phyloP scores from a whole-genome alignment of 1,284 basidiomycete species.

The Irpex sp. region DNA sequence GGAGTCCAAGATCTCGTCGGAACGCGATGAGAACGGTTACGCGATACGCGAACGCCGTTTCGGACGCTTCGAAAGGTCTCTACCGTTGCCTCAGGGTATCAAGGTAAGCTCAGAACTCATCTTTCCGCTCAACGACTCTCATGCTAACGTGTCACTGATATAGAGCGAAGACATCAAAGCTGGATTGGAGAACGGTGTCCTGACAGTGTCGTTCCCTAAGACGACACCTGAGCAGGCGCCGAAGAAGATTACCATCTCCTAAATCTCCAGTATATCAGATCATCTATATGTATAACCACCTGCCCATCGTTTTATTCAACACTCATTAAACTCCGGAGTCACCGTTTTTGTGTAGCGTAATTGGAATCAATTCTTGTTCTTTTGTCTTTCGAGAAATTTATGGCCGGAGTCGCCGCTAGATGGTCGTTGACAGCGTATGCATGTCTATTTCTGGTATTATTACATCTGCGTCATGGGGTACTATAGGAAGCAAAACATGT shows the following conservation, averaged over 20 bases:
- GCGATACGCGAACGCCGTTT: constrained; percentile 41
- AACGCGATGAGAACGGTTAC: constrained; percentile 37
- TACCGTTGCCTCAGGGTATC: constrained; percentile 40
- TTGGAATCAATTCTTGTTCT: too few species aligned
- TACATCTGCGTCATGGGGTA: too few species aligned
- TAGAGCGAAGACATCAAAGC: constrained; percentile 37
- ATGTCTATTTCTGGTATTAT: too few species aligned
- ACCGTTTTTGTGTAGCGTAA: too few species aligned
- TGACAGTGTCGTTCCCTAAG: constrained; percentile 41
- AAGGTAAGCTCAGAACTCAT: constrained; percentile 30
- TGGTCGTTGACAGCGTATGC: too few species aligned
- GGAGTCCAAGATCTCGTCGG: constrained; percentile 26
- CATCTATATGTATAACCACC: background rate
- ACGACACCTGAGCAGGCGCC: constrained; percentile 25
- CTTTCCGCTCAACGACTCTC: background rate
- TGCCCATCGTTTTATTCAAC: too few species aligned
- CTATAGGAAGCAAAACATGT: too few species aligned
- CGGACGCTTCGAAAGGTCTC: constrained; percentile 40
- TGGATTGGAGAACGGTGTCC: constrained; percentile 36
- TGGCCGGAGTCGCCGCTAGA: too few species aligned
- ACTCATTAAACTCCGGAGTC: too few species aligned
- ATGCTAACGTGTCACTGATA: background rate
- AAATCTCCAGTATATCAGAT: background rate
- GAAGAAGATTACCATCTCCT: constrained; percentile 29
- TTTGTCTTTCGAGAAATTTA: too few species aligned